Base-by-base conservation (phyloP, 768 basidiomycete species). In the Termitomyces sp. region DNA sequence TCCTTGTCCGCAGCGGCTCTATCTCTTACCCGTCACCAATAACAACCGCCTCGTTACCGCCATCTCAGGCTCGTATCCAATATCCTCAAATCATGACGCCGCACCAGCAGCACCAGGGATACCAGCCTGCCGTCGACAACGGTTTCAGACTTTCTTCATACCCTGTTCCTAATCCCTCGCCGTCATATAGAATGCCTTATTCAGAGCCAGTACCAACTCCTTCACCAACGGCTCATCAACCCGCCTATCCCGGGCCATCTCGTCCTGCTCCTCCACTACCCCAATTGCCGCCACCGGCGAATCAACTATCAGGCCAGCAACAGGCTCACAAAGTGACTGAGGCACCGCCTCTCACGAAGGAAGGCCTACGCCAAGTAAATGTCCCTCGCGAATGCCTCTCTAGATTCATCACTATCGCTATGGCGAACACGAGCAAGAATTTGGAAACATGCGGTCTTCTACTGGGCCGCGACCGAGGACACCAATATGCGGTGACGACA, bases 381-480 rank as follows among this genome's bases (percentile, higher is more conserved):
- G 76, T 96, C 0, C 94, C 94, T 10, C 75, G 83, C 7, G 83
- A 86, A 22, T 85, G 87, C 57, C 77, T 94, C n/a, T 76, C 80
- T 2, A 79, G 85, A 2, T 96, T 96, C 73, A 69, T 92, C 5
- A 78, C 81, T 14, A 86, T 93, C 52, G 93, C 94, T 1, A 78
- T 80, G 26, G 78, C 84, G 27, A 95, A 95, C 67, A 97, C 93
- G 16, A 74, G 77, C 49, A 74, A 79, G 67, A 91, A 92, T 63
- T 76, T 81, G 53, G 94, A 97, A 74, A 97, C 94, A 1, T 94
- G 93, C 68, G 94, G 92, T 36, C 64, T 96, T 53, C 69, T 97
- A 43, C 71, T 95, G 7, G 94, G 93, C n/a, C 85, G 84, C 81
- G 68, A 92, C 74, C 64, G 70, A 82, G 3, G 90, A 94, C 22